Percentiles rank a stretch among this genome's conserved stretches.
phyloP scores from a whole-genome alignment of 352 stramenopile genomes.

The Phytophthora melonis region DNA sequence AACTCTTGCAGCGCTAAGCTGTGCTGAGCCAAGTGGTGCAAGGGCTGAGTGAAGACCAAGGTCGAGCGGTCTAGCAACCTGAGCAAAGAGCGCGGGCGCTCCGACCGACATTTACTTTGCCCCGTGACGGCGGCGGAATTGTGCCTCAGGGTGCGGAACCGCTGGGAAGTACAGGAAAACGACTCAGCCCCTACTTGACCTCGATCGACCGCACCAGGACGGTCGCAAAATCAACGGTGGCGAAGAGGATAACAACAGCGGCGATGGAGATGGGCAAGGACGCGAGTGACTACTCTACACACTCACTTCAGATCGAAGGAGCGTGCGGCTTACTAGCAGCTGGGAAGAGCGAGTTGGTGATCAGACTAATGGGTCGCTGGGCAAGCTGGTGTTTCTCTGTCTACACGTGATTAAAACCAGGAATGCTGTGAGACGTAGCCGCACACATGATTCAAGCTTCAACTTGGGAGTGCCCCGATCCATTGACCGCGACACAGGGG shows the following conservation, averaged over 20 bases:
- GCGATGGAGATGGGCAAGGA: no score
- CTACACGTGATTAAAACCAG: not conserved
- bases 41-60: no score
- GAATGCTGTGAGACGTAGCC: slow-evolving; percentile 2
- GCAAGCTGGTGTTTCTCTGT: slow-evolving; percentile 27
- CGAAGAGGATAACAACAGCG: slow-evolving; percentile 22
- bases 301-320: slow-evolving; percentile 29
- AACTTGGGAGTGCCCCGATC: slow-evolving; percentile 23
- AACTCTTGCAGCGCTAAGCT: no score
- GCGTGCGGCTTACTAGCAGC: slow-evolving; percentile 32
- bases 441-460: slow-evolving; percentile 36
- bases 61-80: no score
- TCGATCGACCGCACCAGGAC: not conserved
- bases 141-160: no score
- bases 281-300: not conserved
- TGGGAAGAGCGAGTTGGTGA: slow-evolving; percentile 40
- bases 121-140: no score
- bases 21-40: no score
- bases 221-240: slow-evolving; percentile 13
- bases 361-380: slow-evolving; percentile 33
- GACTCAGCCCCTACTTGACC: no score
- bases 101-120: not conserved
- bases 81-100: no score
- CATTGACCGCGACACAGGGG: not conserved
- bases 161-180: no score